Percentiles rank a stretch among this genome's conserved stretches.
phyloP scores from a whole-genome alignment of 768 basidiomycete species.

The Boletales sp. region DNA sequence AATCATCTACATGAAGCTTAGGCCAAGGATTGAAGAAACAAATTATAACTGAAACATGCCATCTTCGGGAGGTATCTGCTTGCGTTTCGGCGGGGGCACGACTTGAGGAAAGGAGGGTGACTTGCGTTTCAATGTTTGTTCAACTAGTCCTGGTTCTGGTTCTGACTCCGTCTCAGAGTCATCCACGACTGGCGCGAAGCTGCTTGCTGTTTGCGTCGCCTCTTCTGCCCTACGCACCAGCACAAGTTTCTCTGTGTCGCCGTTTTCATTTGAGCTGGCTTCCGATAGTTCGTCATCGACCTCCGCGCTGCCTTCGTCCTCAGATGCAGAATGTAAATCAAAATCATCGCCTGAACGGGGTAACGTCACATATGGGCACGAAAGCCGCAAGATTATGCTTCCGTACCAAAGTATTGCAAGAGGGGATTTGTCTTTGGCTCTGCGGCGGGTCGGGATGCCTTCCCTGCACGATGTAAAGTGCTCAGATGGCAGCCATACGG shows the following conservation, averaged over 20 bases:
- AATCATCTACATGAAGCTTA: conserved; percentile 27
- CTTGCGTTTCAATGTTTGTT: conserved; percentile 21
- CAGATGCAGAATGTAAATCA: conserved; percentile 51
- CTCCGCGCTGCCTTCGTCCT: conserved; percentile 28
- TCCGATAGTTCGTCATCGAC: conserved; percentile 20
- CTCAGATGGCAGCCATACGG: not conserved
- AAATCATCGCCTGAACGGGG: conserved; percentile 36
- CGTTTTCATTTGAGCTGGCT: conserved; percentile 19
- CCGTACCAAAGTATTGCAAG: conserved; percentile 47
- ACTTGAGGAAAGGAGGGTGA: conserved; percentile 13
- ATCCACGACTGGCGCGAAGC: not conserved
- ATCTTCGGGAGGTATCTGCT: conserved; percentile 5
- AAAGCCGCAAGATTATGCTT: not conserved
- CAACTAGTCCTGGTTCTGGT: conserved; percentile 16
- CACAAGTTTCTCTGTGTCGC: conserved; percentile 20
- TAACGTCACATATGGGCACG: not conserved
- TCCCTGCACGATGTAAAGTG: not conserved
- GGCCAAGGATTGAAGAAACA: not conserved
- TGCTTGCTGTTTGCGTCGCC: not conserved
- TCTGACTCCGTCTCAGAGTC: conserved; percentile 36
- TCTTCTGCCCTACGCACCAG: conserved; percentile 19
- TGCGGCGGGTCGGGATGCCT: not conserved
- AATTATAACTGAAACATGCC: conserved; percentile 12
- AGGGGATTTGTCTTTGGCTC: conserved; percentile 38
- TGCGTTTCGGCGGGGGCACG: conserved; percentile 16